Evolutionary conservation across 345 rosid species (phyloP).

Genomic region (Hibiscus syriacus): DNA sequence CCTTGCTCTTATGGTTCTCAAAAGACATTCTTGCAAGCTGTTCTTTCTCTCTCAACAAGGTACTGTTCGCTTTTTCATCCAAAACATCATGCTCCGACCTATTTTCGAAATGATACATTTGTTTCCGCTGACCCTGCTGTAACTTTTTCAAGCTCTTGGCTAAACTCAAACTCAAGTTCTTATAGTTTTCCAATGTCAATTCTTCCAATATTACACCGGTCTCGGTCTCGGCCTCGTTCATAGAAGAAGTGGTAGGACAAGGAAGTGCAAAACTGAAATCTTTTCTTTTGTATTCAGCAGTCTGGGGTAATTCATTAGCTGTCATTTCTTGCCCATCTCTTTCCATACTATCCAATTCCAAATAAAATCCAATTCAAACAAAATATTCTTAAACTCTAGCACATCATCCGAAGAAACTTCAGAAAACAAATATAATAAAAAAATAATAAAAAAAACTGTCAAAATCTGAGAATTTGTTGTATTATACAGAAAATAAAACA

Average conservation of each 20-base stretch:
- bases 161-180: slow-evolving; percentile 21
- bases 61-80: slow-evolving; percentile 22
- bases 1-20: slow-evolving; percentile 22
- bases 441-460: background rate
- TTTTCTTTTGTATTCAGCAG: slow-evolving; percentile 20
- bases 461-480: background rate
- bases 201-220: slow-evolving; percentile 32
- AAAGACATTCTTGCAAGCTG: slow-evolving; percentile 32
- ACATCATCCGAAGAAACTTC: background rate
- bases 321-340: slow-evolving; percentile 34
- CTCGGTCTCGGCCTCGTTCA: slow-evolving; percentile 18
- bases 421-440: background rate
- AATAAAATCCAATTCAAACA: slow-evolving; percentile 13
- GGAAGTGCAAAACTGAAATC: slow-evolving; percentile 20
- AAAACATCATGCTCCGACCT: slow-evolving; percentile 20
- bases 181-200: slow-evolving; percentile 30
- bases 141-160: slow-evolving; percentile 19
- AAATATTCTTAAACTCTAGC: background rate
- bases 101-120: slow-evolving; percentile 16
- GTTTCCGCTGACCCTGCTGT: slow-evolving; percentile 27
- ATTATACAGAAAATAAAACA: background rate
- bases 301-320: slow-evolving; percentile 22
- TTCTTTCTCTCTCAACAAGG: slow-evolving; percentile 27
- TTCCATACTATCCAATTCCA: slow-evolving; percentile 33
- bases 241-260: slow-evolving; percentile 3